Evolutionary conservation across 352 stramenopile genomes (phyloP).

Genomic region (Phytopythium mirpurense): DNA sequence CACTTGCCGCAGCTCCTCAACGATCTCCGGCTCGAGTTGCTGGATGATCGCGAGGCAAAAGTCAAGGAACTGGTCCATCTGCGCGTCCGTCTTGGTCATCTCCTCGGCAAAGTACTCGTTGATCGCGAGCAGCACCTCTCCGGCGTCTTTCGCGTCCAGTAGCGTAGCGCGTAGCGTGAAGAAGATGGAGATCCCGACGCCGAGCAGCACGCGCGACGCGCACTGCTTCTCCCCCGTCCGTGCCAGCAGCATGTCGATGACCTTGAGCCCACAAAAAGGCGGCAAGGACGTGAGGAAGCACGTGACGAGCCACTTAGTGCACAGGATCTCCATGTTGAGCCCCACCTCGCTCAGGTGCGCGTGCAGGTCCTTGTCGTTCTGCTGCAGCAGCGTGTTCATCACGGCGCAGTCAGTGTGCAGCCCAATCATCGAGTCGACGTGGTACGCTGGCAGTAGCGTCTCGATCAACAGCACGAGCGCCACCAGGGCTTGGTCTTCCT

Average conservation of each 20-base stretch:
- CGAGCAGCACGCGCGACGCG: conserved; percentile 63
- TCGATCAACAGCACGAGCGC: conserved; percentile 71
- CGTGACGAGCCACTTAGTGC: conserved; percentile 86
- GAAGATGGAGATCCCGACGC: conserved; percentile 75
- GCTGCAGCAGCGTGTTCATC: conserved; percentile 71
- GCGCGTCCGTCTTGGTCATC: conserved; percentile 54
- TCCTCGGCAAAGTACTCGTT: conserved; percentile 76
- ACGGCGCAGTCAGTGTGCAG: conserved; percentile 79
- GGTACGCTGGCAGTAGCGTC: conserved; percentile 66
- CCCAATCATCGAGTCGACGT: conserved; percentile 83
- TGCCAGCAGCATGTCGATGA: conserved; percentile 76
- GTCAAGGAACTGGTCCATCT: conserved; percentile 67
- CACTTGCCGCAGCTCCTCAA: conserved; percentile 65
- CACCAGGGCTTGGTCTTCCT: conserved; percentile 52
- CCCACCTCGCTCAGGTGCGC: conserved; percentile 61
- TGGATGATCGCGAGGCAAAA: conserved; percentile 65
- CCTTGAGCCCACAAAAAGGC: conserved; percentile 59
- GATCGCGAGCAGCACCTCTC: conserved; percentile 72
- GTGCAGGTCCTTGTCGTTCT: conserved; percentile 76
- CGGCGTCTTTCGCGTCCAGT: conserved; percentile 64
- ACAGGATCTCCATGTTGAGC: conserved; percentile 86
- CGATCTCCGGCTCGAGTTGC: conserved; percentile 65
- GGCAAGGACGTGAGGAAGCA: conserved; percentile 79
- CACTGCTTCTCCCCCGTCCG: conserved; percentile 53
- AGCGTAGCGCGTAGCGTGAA: conserved; percentile 54